Percentiles rank a stretch among this genome's conserved stretches.
phyloP scores from a whole-genome alignment of 805 yeast species.

The Sporopachydermia lactativora region DNA sequence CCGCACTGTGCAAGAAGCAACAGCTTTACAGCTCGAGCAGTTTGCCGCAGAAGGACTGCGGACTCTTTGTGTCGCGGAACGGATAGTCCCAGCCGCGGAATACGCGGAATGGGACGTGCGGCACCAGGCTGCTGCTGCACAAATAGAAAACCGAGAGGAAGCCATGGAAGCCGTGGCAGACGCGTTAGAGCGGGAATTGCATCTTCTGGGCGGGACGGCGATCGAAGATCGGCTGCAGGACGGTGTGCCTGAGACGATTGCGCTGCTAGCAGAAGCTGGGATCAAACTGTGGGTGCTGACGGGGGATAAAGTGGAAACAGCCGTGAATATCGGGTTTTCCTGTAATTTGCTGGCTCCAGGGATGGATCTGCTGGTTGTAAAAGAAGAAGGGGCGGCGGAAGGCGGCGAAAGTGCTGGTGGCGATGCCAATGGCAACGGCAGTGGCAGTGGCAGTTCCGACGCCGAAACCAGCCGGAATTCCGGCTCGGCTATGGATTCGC shows the following conservation, averaged over 20 bases:
- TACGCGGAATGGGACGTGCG: slow-evolving; percentile 49
- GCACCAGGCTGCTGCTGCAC: slow-evolving; percentile 52
- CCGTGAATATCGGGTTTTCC: slow-evolving; percentile 76
- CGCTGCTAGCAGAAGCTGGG: slow-evolving; percentile 58
- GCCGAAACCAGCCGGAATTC: slow-evolving; percentile 31
- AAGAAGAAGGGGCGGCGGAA: slow-evolving; percentile 19
- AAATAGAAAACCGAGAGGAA: slow-evolving; percentile 51
- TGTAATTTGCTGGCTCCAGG: slow-evolving; percentile 65
- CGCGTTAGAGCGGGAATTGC: slow-evolving; percentile 51
- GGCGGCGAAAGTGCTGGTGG: too few species aligned
- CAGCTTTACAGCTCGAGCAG: slow-evolving; percentile 63
- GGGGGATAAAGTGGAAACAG: slow-evolving; percentile 85
- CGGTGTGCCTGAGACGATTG: slow-evolving; percentile 76
- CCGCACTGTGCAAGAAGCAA: slow-evolving; percentile 34
- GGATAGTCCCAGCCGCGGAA: slow-evolving; percentile 47
- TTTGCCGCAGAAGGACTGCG: slow-evolving; percentile 76
- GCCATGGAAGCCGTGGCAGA: slow-evolving; percentile 66
- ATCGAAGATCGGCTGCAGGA: slow-evolving; percentile 77
- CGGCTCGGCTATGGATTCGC: slow-evolving; percentile 31
- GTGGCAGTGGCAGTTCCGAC: too few species aligned
- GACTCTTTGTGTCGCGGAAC: slow-evolving; percentile 67
- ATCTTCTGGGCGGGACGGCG: slow-evolving; percentile 70
- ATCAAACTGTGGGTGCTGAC: slow-evolving; percentile 78
- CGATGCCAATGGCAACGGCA: too few species aligned
- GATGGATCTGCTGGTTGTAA: slow-evolving; percentile 57